Conservation (phyloP, 495 filamentous ascomycete genomes). For the Chaetomium cochliodes region DNA sequence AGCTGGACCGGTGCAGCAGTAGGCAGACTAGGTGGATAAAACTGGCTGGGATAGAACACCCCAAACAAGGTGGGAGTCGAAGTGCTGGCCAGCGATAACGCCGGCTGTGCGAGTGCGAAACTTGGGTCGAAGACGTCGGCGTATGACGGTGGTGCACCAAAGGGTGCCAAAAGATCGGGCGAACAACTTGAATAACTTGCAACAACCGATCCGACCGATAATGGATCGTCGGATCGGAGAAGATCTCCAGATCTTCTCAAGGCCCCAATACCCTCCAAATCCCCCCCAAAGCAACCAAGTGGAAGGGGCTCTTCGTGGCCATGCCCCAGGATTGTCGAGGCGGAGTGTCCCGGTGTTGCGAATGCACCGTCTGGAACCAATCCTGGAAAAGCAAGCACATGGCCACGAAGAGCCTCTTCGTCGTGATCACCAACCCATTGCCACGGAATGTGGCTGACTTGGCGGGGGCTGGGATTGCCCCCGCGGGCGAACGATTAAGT, state of each 20-base stretch:
- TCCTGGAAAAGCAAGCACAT: neutral
- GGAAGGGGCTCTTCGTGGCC: neutral
- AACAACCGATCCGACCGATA: neutral
- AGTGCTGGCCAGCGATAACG: neutral
- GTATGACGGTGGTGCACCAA: neutral
- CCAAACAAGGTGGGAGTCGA: neutral
- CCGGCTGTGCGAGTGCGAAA: neutral
- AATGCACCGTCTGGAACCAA: neutral
- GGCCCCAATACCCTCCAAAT: neutral
- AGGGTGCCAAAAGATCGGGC: neutral
- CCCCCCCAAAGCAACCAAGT: neutral
- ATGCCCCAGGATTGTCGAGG: neutral
- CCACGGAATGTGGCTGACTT: slow-evolving; percentile 8
- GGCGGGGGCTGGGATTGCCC: slow-evolving; percentile 11
- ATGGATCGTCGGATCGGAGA: no score
- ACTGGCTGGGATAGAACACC: no score
- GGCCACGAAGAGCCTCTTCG: neutral
- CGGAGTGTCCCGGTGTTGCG: neutral
- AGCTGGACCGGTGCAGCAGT: no score
- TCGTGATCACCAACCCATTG: slow-evolving; percentile 11
- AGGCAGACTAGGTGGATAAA: no score
- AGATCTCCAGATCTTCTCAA: neutral
- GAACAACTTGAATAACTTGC: neutral
- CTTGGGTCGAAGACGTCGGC: neutral
- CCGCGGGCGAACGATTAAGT: slow-evolving; percentile 12